These are phyloP conservation scores for Fraxinus nigra DNA, from an alignment of 305 asterid genomes.

Conservation along the genomic window DNA sequence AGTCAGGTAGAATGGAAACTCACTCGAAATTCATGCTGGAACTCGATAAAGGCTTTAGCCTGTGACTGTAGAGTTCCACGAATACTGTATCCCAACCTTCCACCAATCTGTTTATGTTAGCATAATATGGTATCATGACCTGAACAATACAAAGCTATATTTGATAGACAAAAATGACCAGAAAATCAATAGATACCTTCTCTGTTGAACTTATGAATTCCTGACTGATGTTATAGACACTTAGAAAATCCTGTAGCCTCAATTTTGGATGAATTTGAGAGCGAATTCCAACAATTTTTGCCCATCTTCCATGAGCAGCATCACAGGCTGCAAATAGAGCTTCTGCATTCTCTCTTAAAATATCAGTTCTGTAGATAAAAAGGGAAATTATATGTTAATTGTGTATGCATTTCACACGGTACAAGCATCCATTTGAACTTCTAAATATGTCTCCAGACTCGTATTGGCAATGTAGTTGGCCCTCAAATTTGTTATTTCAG, in stretches of 20 bases:
- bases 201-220: conserved; percentile 90
- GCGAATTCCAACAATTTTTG: conserved; percentile 96
- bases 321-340: conserved; percentile 99
- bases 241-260: conserved; percentile 83
- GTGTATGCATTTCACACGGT: conserved; percentile 12
- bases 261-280: conserved; percentile 85
- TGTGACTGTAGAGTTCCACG: conserved; percentile 98
- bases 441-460: conserved; percentile 11
- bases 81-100: conserved; percentile 98
- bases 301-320: conserved; percentile 99
- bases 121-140: conserved; percentile 41
- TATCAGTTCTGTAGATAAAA: conserved; percentile 73
- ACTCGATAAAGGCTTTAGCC: conserved; percentile 90
- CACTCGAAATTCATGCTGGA: conserved; percentile 97
- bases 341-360: conserved; percentile 93
- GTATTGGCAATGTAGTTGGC: neutral
- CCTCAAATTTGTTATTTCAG: neutral
- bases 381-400: conserved; percentile 21
- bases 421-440: neutral
- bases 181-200: conserved; percentile 53
- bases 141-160: conserved; percentile 17
- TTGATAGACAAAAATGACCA: conserved; percentile 14
- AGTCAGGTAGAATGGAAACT: conserved; percentile 36
- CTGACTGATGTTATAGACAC: conserved; percentile 80
- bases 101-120: conserved; percentile 83